Evolutionary conservation across 2,329 filamentous ascomycete genomes (phyloP), one percentile per base, ranked within the genome.

Genomic region (Colletotrichum filicis): DNA sequence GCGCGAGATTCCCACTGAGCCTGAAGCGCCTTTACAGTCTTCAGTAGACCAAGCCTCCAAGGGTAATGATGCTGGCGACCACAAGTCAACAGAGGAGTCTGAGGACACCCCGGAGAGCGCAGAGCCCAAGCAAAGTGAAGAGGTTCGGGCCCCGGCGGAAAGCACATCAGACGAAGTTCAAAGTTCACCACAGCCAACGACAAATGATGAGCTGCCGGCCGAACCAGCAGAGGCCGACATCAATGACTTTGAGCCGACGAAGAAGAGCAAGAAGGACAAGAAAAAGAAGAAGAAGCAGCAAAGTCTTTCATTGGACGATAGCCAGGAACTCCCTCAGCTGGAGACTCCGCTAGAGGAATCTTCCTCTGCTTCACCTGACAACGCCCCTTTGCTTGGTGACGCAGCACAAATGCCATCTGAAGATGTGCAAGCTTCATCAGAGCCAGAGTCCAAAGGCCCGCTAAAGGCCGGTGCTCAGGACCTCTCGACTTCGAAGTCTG

Each of bases 281-380:
- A 83, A 82, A 71, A 82, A 82, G 71, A 81, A 80, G 73, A 80
- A 81, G 68, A 75, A 60, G 49, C 73, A 73, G 46, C 73, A 76
- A 58, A 74, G 74, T 22, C 14, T 49, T 57, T 53, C 65, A 6
- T 56, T 71, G 11, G 71, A 63, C 12, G 71, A 71, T 19, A 42
- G 56, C 6, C 62, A 67, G n/a, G 58, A 58, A 8, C n/a, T 24
- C 30, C n/a, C 58, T 16, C 59, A 59, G 3, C 30, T 55, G 11
- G 11, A 53, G 30, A 8, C 61, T 46, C 49, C 22, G 26, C 55
- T 28, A 30, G 32, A 61, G 42, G 5, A 22, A 24, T 58, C 24
- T 16, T 22, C 32, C 55, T 30, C 57, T 30, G 63, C 56, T 24
- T 26, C 64, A 61, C 64, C 32, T 60, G 42, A 30, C 24, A 24